Evolutionary conservation across 2,329 filamentous ascomycete genomes (phyloP).

Genomic region (Colletotrichum sidae): DNA sequence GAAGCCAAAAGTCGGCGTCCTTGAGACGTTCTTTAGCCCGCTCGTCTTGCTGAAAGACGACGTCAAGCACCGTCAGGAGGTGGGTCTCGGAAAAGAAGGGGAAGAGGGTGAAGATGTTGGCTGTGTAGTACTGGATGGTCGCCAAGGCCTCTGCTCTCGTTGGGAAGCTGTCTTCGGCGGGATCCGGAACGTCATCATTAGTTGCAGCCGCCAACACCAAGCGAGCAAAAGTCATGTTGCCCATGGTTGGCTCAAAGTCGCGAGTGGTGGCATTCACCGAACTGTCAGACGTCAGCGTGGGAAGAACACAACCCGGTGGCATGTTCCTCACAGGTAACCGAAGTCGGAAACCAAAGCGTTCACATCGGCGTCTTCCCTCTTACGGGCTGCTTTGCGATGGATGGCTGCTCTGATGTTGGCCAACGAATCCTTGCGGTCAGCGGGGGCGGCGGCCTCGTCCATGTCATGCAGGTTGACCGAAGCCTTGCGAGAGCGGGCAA

Average conservation of each 20-base stretch:
- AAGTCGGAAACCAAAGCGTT: constrained; percentile 95
- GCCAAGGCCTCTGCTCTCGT: constrained; percentile 74
- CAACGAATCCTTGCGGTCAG: constrained; percentile 70
- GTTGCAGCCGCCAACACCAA: constrained; percentile 86
- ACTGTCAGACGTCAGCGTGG: constrained; percentile 55
- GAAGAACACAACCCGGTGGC: background rate
- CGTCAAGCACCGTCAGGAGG: constrained; percentile 82
- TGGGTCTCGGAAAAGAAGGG: constrained; percentile 86
- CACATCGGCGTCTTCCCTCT: constrained; percentile 84
- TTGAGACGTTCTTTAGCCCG: constrained; percentile 61
- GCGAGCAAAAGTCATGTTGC: constrained; percentile 91
- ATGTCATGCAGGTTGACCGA: constrained; percentile 75
- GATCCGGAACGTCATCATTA: constrained; percentile 77
- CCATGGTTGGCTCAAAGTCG: constrained; percentile 90
- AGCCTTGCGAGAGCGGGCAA: constrained; percentile 76
- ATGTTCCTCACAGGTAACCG: constrained; percentile 77
- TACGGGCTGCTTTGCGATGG: constrained; percentile 72
- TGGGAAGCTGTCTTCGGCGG: constrained; percentile 73
- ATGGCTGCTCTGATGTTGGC: constrained; percentile 72
- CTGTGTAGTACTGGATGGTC: constrained; percentile 85
- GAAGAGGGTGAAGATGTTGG: constrained; percentile 82
- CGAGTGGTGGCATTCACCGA: constrained; percentile 94
- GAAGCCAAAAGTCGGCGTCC: constrained; percentile 83
- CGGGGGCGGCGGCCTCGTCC: constrained; percentile 53
- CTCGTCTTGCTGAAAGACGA: constrained; percentile 79